Evolutionary conservation across 176 grass and related monocot species (phyloP).

Genomic region (Lolium multiflorum): DNA sequence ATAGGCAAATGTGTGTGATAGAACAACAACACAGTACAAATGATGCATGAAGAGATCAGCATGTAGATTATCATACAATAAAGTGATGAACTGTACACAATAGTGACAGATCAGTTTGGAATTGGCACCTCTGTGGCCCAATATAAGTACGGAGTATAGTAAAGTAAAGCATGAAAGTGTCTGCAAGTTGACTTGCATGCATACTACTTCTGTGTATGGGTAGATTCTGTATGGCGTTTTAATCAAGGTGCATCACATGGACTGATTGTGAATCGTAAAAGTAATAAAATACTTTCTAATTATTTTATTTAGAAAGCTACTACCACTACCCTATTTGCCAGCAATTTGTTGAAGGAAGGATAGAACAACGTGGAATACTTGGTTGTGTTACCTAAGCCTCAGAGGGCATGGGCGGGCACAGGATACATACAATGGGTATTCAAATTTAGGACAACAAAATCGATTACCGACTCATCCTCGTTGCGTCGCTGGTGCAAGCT

Average conservation of each 20-base stretch:
- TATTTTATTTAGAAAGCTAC: constrained; percentile 17
- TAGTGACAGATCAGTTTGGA: neutral
- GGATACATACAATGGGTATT: no score
- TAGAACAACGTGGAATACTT: neutral
- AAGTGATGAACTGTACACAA: neutral
- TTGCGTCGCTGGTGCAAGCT: no score
- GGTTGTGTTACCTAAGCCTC: constrained; percentile 9
- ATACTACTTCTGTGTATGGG: neutral
- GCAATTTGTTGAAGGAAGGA: constrained; percentile 3
- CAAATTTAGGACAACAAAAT: no score
- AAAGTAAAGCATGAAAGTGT: constrained; percentile 22
- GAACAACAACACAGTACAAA: neutral
- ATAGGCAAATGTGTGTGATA: neutral
- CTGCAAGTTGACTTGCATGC: constrained; percentile 1
- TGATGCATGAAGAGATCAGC: constrained; percentile 30
- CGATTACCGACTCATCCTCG: no score
- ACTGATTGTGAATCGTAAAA: constrained; percentile 15
- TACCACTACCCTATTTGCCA: neutral
- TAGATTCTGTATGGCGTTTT: neutral
- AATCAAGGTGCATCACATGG: constrained; percentile 17
- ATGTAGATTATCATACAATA: constrained; percentile 15
- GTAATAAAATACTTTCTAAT: neutral
- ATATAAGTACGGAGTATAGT: neutral
- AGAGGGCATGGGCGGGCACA: neutral
- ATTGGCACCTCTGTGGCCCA: neutral